Evolutionary conservation across 441 rosid species (phyloP).

Genomic region (Pelargonium australe): DNA sequence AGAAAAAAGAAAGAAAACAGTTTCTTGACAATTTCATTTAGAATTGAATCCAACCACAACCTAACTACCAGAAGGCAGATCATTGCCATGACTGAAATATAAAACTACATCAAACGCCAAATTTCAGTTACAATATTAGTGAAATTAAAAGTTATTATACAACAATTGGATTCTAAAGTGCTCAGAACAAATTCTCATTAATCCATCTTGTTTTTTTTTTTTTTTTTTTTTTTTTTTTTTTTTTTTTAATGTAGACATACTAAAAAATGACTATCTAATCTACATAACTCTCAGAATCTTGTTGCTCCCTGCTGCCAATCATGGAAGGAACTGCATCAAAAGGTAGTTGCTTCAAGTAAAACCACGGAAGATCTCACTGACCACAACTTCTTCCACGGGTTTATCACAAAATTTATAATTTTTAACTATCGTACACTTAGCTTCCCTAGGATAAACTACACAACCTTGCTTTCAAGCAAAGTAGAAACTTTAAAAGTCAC

Average conservation of each 20-base stretch:
- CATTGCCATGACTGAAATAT: conserved; percentile 21
- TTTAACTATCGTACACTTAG: conserved; percentile 44
- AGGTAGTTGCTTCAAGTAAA: conserved; percentile 29
- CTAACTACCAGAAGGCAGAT: conserved; percentile 18
- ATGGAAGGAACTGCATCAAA: conserved; percentile 26
- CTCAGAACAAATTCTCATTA: conserved; percentile 30
- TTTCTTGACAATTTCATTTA: neutral
- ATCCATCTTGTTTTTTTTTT: neutral
- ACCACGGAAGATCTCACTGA: conserved; percentile 30
- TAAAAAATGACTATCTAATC: conserved; percentile 64
- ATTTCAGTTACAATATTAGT: conserved; percentile 45
- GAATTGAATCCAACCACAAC: conserved; percentile 23
- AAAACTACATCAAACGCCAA: conserved; percentile 35
- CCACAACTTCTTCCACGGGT: conserved; percentile 24
- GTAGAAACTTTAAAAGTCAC: conserved; percentile 43
- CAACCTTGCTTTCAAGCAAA: conserved; percentile 29
- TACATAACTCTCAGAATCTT: conserved; percentile 41
- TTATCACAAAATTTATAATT: conserved; percentile 46
- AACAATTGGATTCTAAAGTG: conserved; percentile 35
- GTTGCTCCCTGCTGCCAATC: conserved; percentile 36
- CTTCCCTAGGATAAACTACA: conserved; percentile 22
- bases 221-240: conserved; percentile 16
- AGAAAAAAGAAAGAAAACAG: too few relatives aligned
- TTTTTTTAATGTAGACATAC: conserved; percentile 38
- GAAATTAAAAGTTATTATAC: conserved; percentile 43